Conservation (phyloP, 306 rosid genomes). For the Hylodesmum podocarpum region DNA sequence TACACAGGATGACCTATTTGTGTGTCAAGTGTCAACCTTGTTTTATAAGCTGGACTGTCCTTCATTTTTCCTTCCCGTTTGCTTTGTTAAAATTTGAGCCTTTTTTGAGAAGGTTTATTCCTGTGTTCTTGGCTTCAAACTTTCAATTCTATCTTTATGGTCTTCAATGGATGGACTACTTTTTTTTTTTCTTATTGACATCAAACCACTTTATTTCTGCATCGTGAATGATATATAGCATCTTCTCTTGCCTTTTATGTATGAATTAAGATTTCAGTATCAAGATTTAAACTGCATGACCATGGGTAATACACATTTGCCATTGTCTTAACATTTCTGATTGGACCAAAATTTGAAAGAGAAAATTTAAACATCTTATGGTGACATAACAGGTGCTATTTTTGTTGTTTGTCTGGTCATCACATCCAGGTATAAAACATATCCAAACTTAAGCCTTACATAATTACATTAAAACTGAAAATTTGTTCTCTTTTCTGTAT, state of each 20-base stretch:
- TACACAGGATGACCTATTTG: not conserved
- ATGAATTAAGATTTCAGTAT: conserved; percentile 18
- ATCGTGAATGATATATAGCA: not conserved
- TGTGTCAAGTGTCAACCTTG: conserved; percentile 3
- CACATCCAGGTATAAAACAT: conserved; percentile 74
- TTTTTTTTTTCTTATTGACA: not conserved
- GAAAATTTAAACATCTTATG: conserved; percentile 31
- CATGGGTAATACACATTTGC: not conserved
- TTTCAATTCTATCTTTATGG: not conserved
- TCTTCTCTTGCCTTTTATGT: conserved; percentile 12
- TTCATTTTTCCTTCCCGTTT: conserved; percentile 2
- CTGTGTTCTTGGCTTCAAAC: conserved; percentile 11
- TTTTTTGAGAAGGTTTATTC: not conserved
- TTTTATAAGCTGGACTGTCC: not conserved
- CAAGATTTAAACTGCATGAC: not conserved
- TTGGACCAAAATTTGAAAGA: conserved; percentile 18
- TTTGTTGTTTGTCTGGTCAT: conserved; percentile 81
- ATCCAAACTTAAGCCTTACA: conserved; percentile 25
- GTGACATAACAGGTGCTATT: conserved; percentile 72
- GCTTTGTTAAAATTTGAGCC: conserved; percentile 1
- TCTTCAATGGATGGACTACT: conserved; percentile 17
- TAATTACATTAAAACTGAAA: not conserved
- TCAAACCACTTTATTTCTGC: conserved; percentile 18
- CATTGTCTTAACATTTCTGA: not conserved
- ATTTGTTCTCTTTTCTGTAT: not conserved